Base-by-base conservation (phyloP, 192 early-diverging fungal genomes). In the Umbelopsis sp. region DNA sequence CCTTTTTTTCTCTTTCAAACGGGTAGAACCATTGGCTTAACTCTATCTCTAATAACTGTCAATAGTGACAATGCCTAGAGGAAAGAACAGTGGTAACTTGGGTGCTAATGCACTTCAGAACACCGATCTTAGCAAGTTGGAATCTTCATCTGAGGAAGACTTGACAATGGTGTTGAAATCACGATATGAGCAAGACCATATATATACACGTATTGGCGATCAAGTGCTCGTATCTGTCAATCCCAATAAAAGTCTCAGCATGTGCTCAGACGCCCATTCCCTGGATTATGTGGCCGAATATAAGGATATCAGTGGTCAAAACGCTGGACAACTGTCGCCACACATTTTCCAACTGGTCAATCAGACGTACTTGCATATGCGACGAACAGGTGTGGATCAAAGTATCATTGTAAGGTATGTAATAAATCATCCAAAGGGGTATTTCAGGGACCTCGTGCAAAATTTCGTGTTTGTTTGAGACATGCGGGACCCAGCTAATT, bases 311-410 rank as follows among this genome's bases (percentile, higher is more conserved):
- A 73, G 44, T 73, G 75, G 67, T 18, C 75, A 81, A 4, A 48
- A 68, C 21, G 74, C 76, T 69, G 84, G 69, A 77, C 83, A 72
- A 65, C 74, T 86, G 44, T 71, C 84, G 5, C 90, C 92, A 8
- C 93, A 94, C 61, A 86, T 93, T 4, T 95, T 90, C 82, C 88
- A 89, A 10, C 66, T 92, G 30, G 90, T 90, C 18, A 84, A 90
- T 41, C 83, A 88, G 50, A 91, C 94, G 11, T 96, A 94, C 75
- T 71, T 89, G 45, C 94, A 94, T 55, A 88, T 95, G 88, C 77
- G 86, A 16, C 81, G 92, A 53, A 90, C 85, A 6, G 86, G 89
- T 23, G 84, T 91, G 51, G 93, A 95, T 69, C 80, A 81, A 41
- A 78, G 73, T 41, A 41, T 78, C 25, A 55, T 78, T 33, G 21